These are phyloP conservation scores for Plasmodium ovale DNA, from an alignment of 169 alveolate species.

Conservation along the genomic window DNA sequence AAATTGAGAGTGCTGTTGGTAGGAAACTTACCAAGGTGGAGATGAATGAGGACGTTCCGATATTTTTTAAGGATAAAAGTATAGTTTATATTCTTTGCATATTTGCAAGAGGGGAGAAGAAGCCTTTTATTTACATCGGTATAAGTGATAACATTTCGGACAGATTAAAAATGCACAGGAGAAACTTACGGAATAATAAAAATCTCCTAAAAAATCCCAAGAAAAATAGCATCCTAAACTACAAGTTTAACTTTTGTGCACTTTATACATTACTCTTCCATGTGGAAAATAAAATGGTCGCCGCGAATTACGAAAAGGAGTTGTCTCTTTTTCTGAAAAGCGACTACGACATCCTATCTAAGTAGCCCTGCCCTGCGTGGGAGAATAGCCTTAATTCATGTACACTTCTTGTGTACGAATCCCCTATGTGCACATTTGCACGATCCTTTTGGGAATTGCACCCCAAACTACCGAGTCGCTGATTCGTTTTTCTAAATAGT, in stretches of 20 bases:
- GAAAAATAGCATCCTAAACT: slow-evolving; percentile 49
- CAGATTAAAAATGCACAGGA: slow-evolving; percentile 58
- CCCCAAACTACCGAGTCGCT: too few relatives aligned
- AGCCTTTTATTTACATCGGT: slow-evolving; percentile 75
- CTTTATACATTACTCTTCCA: slow-evolving; percentile 64
- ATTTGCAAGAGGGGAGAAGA: slow-evolving; percentile 16
- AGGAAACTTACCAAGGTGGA: slow-evolving; percentile 40
- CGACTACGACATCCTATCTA: slow-evolving; percentile 38
- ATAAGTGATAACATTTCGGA: slow-evolving; percentile 77
- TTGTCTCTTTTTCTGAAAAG: slow-evolving; percentile 27
- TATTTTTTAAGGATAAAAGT: slow-evolving; percentile 73
- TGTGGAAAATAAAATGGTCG: slow-evolving; percentile 65
- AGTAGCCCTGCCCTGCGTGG: not conserved
- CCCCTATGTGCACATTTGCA: too few relatives aligned
- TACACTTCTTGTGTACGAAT: not conserved
- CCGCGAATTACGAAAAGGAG: slow-evolving; percentile 63
- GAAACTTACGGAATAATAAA: slow-evolving; percentile 70
- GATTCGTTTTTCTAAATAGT: too few relatives aligned
- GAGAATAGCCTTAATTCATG: not conserved
- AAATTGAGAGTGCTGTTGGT: slow-evolving; percentile 27
- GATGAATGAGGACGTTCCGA: slow-evolving; percentile 73
- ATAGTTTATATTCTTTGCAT: slow-evolving; percentile 71
- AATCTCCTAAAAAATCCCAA: slow-evolving; percentile 69
- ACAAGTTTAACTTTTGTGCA: slow-evolving; percentile 37
- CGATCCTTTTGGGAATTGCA: too few relatives aligned